Conservation (phyloP, 2,329 filamentous ascomycete genomes). For the Neurospora sp. region DNA sequence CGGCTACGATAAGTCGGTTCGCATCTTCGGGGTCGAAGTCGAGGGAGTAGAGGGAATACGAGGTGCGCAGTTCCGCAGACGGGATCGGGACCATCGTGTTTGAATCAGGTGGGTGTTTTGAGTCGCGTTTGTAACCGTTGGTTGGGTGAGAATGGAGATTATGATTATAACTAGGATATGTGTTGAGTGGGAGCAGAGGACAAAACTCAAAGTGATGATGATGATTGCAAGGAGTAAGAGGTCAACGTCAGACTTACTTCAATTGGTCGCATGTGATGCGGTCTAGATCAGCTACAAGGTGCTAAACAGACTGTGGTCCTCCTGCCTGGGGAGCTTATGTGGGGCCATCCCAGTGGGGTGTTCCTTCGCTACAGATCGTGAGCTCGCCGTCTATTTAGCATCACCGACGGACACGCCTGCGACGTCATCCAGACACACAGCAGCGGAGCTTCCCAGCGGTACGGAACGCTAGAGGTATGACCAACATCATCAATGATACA, state of each 20-base stretch:
- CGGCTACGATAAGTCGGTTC: slow-evolving; percentile 68
- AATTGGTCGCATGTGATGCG: not conserved
- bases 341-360: not conserved
- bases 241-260: not conserved
- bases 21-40: slow-evolving; percentile 79
- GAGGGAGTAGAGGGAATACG: slow-evolving; percentile 78
- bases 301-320: not conserved
- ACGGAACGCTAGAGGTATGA: not conserved
- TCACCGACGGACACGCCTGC: not conserved
- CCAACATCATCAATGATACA: not conserved
- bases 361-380: not conserved
- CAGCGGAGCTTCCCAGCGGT: not conserved
- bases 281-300: not conserved
- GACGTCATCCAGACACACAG: not conserved
- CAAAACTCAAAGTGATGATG: not conserved
- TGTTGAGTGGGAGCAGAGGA: not conserved
- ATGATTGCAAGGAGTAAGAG: not conserved
- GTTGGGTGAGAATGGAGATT: not conserved
- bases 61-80: slow-evolving; percentile 54
- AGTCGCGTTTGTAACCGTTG: not conserved
- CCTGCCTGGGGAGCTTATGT: not conserved
- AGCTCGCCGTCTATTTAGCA: not conserved
- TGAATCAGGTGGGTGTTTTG: not conserved
- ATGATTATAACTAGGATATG: not conserved
- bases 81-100: slow-evolving; percentile 23